Conservation (phyloP, 2,329 filamentous ascomycete genomes). For the Pseudogymnoascus sp. region DNA sequence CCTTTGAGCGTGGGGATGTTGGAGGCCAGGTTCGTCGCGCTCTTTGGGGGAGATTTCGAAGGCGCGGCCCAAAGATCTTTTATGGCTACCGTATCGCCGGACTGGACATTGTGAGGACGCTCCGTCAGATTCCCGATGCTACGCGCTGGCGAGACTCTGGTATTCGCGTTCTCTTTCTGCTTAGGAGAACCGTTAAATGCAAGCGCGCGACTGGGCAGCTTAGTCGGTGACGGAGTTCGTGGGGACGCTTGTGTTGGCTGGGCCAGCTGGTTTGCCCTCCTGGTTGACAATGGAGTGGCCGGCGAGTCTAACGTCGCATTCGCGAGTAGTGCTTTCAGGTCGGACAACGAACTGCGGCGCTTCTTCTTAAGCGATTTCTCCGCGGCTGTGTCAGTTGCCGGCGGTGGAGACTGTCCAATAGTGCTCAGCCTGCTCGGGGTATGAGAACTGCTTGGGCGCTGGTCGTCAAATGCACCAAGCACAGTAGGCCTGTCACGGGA, state of each 20-base stretch:
- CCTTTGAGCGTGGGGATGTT: conserved; percentile 25
- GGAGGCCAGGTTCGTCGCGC: conserved; percentile 22
- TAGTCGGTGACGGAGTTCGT: conserved; percentile 27
- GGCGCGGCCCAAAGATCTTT: conserved; percentile 23
- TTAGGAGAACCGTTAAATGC: conserved; percentile 19
- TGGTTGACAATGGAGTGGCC: conserved; percentile 26
- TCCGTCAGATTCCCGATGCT: conserved; percentile 24
- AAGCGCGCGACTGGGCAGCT: not conserved
- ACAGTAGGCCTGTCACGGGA: conserved; percentile 55
- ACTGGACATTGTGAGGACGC: conserved; percentile 25
- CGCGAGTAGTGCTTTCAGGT: conserved; percentile 64
- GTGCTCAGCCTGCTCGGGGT: conserved; percentile 28
- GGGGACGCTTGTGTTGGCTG: conserved; percentile 24
- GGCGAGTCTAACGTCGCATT: conserved; percentile 45
- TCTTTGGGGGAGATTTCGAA: conserved; percentile 22
- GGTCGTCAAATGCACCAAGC: conserved; percentile 53
- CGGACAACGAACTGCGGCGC: conserved; percentile 83
- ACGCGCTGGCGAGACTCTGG: conserved; percentile 14
- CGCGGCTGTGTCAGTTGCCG: conserved; percentile 36
- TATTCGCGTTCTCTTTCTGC: conserved; percentile 23
- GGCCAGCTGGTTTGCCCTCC: conserved; percentile 13
- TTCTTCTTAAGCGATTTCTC: conserved; percentile 57
- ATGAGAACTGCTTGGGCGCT: conserved; percentile 49
- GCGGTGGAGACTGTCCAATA: conserved; percentile 26
- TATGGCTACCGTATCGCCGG: conserved; percentile 19